A percentile compares a stretch with the other conserved stretches of the same genome.
Evolutionary conservation across 2,329 filamentous ascomycete genomes (phyloP).

Genomic region (Hysterium pulicare): DNA sequence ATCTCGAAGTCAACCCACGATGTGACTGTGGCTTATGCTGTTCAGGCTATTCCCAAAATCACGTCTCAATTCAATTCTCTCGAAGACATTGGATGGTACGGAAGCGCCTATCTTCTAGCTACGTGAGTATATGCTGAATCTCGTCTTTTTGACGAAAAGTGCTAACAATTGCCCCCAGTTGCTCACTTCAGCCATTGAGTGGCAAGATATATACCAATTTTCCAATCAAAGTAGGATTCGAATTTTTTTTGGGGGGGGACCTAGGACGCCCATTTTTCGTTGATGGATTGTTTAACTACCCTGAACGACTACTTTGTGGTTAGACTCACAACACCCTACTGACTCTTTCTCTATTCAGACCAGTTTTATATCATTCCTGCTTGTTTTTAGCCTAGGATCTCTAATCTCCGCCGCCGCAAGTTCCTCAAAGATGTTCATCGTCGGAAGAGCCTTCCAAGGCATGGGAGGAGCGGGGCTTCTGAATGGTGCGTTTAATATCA

Average conservation of each 20-base stretch:
- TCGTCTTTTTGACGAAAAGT: not conserved
- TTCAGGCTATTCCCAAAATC: constrained; percentile 11
- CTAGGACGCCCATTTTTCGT: too few species aligned
- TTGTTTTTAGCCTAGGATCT: not conserved
- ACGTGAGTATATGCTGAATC: constrained; percentile 29
- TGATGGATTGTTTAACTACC: too few species aligned
- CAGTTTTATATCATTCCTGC: not conserved
- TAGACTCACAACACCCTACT: not conserved
- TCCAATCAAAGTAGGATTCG: not conserved
- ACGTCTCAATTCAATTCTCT: constrained; percentile 10
- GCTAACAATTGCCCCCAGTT: not conserved
- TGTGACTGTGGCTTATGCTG: too few species aligned
- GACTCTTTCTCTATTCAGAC: not conserved
- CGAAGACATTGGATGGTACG: constrained; percentile 13
- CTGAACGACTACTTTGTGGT: too few species aligned
- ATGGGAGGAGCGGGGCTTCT: not conserved
- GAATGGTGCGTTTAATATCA: not conserved
- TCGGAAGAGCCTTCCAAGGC: not conserved
- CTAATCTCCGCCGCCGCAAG: not conserved
- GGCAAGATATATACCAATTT: constrained; percentile 3
- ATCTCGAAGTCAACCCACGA: too few species aligned
- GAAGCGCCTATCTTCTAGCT: constrained; percentile 37
- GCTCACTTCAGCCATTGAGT: not conserved
- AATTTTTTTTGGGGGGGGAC: not conserved
- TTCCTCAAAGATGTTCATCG: not conserved